Base-by-base conservation (phyloP, 2,329 filamentous ascomycete species). In the Aureobasidium zeae region DNA sequence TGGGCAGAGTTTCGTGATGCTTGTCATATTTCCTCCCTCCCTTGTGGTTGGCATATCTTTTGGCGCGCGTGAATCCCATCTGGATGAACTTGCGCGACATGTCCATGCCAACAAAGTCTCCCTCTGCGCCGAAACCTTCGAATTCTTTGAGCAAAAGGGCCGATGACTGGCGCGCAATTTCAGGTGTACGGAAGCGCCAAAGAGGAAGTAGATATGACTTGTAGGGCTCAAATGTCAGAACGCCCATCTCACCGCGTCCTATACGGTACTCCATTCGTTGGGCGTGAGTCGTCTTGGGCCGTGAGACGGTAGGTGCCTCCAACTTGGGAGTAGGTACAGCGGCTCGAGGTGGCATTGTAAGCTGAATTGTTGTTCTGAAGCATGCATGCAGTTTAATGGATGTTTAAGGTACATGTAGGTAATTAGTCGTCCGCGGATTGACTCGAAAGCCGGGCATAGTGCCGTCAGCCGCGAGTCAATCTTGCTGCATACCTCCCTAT, bases 21-120 rank as follows among this genome's bases (percentile, higher is more conserved):
- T 42, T 36, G 15, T 50, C 37, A 25, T 48, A 47, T 35, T 48
- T 48, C 15, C 28, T 65, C 1, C 76, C 76, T 0, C 74, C 66
- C n/a, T 57, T 57, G 45, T 68, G 63, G 48, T 78, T 78, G 12
- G 73, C 74, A 59, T 79, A 79, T 47, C 74, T 58, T 51, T 71
- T 74, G 2, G 75, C 70, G 12, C 77, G 59, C 15, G 76, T 80
- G 73, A 79, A 79, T 2, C 76, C 68, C 77, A 80, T 81, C 56
- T 80, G 75, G 5, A 80, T 66, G 51, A 78, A 81, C 53, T 80
- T 81, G 19, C 76, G 63, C 13, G 68, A 60, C 76, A 80, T 80
- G 45, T 81, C 77, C 64, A 77, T 77, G 9, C 77, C 77, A 0
- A 80, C 72, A 45, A 81, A 77, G 55, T 80, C 76, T 3, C 60